Evolutionary conservation across 305 asterid species (phyloP), one percentile per base, ranked within the genome.

Genomic region (Fraxinus floribunda): DNA sequence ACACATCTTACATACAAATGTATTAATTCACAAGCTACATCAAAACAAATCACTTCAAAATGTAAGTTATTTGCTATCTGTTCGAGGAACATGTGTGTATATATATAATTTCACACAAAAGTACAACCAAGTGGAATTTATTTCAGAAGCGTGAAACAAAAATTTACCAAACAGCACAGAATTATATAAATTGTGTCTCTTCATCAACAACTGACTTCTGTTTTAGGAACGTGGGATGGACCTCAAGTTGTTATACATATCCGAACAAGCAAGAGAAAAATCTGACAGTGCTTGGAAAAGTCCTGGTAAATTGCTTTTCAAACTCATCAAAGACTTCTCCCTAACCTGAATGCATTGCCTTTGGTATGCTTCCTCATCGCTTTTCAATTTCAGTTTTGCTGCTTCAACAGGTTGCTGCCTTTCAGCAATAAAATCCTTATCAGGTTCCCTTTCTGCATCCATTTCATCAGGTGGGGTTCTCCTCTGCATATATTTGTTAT

Each of bases 321-420:
- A 85, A 74, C 92, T 94, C 83, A 91, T 85, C 82, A 96, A 85
- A 16, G 98, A 91, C 85, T 96, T 96, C 73, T 93, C 94, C 83
- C 99, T 90, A 62, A 94, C 98, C 84, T 94, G 98, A 80, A 90
- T 73, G 79, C 98, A 93, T 49, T 92, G 97, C 89, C 86, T 90
- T 89, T 86, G 89, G 83, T 96, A 96, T 18, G 88, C 88, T 66
- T 91, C 91, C 77, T 94, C 94, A 1, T 92, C 94, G 5, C 94
- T 93, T 88, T 84, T 1, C 90, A 95, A 74, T 85, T 83, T 93
- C 77, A 91, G 85, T 84, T 88, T 85, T 22, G 94, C 88, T 0
- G 80, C 79, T 83, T 92, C 98, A 18, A 97, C 93, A 5, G 81
- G 84, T 0, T 90, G 55, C 81, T 92, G 92, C 86, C 87, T 86